Base-by-base conservation (phyloP, 305 asterid genomes). In the Petunia hybrid region DNA sequence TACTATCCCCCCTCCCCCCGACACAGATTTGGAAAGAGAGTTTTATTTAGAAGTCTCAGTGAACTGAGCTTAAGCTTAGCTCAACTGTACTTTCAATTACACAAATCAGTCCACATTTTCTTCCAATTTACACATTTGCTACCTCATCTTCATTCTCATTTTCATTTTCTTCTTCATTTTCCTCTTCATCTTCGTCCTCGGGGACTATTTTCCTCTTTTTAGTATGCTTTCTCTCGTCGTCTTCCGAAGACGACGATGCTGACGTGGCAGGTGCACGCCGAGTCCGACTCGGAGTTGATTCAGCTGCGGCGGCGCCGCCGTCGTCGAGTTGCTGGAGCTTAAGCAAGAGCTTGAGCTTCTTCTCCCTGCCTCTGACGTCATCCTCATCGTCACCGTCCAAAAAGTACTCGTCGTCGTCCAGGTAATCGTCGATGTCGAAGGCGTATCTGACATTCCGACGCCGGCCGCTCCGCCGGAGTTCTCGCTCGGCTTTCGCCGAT, bases 371-470 rank as follows among this genome's bases (percentile, higher is more conserved):
- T 84, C 91, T 35, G 31, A 22, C 31, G 77, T 84, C 80, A 38
- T 59, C 42, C 42, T 64, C 82, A 2, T 89, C 95, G 35, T 75
- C 62, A 83, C 88, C 92, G 45, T 86, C 94, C 84, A 91, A 91
- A 6, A 92, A 79, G 13, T 76, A 84, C 84, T 93, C 98, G 81
- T 91, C 95, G 81, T 97, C 99, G 84, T 94, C 98, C 75, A 93
- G 89, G 89, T 93, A 97, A 83, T 97, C 99, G 85, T 97, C 98
- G 83, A 93, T 94, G 89, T 91, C 97, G 85, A 97, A 90, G 70
- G 91, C 92, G 89, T 91, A 94, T 93, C 92, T 92, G 68, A 91
- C 98, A 86, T 85, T 93, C 84, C 99, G 89, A 71, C 95, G 97
- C 80, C 99, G 97, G 46, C 81, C 86, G 83, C 99, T 96, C 81